Evolutionary conservation across 495 filamentous ascomycete genomes (phyloP), one percentile per base, ranked within the genome.

Genomic region (Penicillium desertorum): DNA sequence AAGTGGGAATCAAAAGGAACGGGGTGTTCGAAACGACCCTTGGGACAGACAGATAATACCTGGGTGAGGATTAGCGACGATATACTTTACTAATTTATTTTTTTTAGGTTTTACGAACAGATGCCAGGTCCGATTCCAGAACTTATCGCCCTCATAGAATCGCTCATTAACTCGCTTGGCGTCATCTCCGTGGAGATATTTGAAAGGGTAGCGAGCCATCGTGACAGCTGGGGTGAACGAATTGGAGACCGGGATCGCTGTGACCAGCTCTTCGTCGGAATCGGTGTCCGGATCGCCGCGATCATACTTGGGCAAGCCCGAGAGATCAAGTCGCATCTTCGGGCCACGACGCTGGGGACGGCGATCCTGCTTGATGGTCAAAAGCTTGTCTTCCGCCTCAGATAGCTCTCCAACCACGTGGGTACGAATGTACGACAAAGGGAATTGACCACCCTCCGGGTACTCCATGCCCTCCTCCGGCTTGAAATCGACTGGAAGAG

Each of bases 41-140:
- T 0, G 84, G 82, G 22, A 83, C 74, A 56, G 82, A 74, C 44
- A 91, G 68, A 62, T 87, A 91, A 72, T 88, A 91, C 41, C 90
- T 92, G 16, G 14, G 17, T 39, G 23, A 27, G 39, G 0, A 5
- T 54, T 44, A 54, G 42, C 22, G 29, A 4, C 7, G 29, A 27
- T 17, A 10, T n/a, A 23, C 22, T 44, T 45, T 11, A 19, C 11
- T 56, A 25, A 25, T 46, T 50, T 30, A 39, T 16, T 16, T 36
- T 16, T 36, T 22, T 36, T 25, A 41, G n/a, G 20, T 17, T 39
- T 11, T 6, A 83, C 86, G 82, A 75, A 95, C 90, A 94, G 59
- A 56, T 91, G 86, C 91, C 90, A 96, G 37, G 70, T 56, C 3
- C 82, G 76, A 3, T 79, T 61, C 60, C 85, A 83, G 59, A 88